Conservation (phyloP, 2,329 filamentous ascomycete species). For the Epichloe coenophiala region DNA sequence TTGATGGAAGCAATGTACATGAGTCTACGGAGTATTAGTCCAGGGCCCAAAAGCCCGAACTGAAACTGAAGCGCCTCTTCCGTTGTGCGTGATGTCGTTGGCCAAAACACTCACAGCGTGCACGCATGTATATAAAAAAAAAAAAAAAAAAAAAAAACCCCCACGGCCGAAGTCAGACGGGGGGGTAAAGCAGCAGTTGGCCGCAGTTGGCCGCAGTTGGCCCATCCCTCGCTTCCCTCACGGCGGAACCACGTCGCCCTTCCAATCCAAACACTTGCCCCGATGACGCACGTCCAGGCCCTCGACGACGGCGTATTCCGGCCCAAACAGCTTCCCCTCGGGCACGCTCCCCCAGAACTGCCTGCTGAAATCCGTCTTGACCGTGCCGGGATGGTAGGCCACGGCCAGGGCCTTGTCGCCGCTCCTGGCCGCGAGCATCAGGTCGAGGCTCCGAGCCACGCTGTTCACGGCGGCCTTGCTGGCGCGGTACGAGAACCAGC, state of each 20-base stretch:
- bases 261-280: conserved; percentile 58
- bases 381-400: conserved; percentile 67
- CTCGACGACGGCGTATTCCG: conserved; percentile 49
- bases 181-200: too few relatives aligned
- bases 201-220: too few relatives aligned
- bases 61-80: too few relatives aligned
- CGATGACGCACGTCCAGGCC: conserved; percentile 36
- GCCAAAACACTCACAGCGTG: too few relatives aligned
- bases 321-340: conserved; percentile 49
- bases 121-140: too few relatives aligned
- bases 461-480: conserved; percentile 65
- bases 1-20: neutral
- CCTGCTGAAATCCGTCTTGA: conserved; percentile 58
- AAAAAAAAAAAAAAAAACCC: too few relatives aligned
- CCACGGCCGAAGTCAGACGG: too few relatives aligned
- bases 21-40: neutral
- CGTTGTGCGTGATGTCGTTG: too few relatives aligned
- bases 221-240: conserved; percentile 18
- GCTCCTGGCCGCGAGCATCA: conserved; percentile 43
- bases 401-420: conserved; percentile 53
- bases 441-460: conserved; percentile 57
- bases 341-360: conserved; percentile 57
- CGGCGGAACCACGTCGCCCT: conserved; percentile 47
- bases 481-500: conserved; percentile 72
- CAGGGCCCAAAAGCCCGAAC: neutral